Evolutionary conservation across 225 moss, liverwort and hornwort species (phyloP).

Genomic region (Ulota crispa): DNA sequence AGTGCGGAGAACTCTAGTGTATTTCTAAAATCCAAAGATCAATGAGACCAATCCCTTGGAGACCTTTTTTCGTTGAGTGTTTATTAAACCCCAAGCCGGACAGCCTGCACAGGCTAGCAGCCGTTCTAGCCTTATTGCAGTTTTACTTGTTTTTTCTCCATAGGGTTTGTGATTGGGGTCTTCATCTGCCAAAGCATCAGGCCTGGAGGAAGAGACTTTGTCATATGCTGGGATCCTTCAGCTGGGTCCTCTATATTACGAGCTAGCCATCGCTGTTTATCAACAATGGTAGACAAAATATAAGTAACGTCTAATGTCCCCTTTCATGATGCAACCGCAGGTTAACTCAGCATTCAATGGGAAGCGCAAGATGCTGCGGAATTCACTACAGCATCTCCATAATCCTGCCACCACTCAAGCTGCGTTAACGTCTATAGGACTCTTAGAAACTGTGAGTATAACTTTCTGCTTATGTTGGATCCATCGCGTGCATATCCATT

Average conservation of each 20-base stretch:
- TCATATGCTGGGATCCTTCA: not conserved
- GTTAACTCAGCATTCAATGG: constrained; percentile 88
- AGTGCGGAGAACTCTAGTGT: not conserved
- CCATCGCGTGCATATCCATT: not conserved
- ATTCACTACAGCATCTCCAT: constrained; percentile 85
- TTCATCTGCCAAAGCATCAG: not conserved
- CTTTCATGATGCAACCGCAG: constrained; percentile 27
- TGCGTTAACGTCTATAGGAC: constrained; percentile 68
- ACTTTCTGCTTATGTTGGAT: not conserved
- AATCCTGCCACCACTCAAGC: constrained; percentile 57
- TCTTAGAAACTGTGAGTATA: constrained; percentile 68
- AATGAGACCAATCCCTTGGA: not conserved
- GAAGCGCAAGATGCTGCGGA: constrained; percentile 94
- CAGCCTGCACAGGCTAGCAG: not conserved
- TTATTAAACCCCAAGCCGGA: not conserved
- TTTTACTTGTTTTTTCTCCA: not conserved
- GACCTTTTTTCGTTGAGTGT: not conserved
- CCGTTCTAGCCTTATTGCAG: not conserved
- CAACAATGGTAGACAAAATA: not conserved
- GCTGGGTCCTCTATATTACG: not conserved
- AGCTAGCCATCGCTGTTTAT: not conserved
- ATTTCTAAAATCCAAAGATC: not conserved
- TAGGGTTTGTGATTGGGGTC: not conserved
- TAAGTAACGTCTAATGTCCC: not conserved
- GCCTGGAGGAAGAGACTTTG: not conserved